Percentiles rank a stretch among this genome's conserved stretches.
These are phyloP conservation scores for Backusella luteola DNA, from an alignment of 192 early-diverging fungal genomes.

Conservation along the genomic window DNA sequence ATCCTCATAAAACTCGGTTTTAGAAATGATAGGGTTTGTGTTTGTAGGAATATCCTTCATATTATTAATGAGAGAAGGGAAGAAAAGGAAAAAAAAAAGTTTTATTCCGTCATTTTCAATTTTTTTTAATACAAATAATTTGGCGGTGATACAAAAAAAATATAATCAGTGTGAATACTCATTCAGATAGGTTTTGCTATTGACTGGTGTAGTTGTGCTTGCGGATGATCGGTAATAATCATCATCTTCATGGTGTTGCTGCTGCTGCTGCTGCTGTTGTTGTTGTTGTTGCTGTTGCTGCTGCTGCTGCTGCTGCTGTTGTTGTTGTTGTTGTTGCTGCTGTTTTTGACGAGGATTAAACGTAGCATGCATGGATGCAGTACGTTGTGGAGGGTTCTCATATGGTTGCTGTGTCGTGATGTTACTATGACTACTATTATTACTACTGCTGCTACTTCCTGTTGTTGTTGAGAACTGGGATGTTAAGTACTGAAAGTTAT, in stretches of 20 bases:
- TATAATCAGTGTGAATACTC: conserved; percentile 1
- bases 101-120: background rate
- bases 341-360: background rate
- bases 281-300: too few species aligned
- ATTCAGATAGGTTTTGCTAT: conserved; percentile 14
- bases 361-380: conserved; percentile 12
- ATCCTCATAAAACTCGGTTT: conserved; percentile 72
- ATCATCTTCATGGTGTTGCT: background rate
- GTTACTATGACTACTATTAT: background rate
- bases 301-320: background rate
- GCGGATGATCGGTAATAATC: conserved; percentile 4
- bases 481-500: conserved; percentile 2
- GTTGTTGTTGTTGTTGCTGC: too few species aligned
- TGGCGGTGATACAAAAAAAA: background rate
- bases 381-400: conserved; percentile 7
- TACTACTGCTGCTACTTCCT: background rate
- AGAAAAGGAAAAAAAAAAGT: conserved; percentile 5
- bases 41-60: conserved; percentile 29
- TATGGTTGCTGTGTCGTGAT: background rate
- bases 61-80: background rate
- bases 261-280: background rate
- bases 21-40: conserved; percentile 32
- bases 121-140: background rate
- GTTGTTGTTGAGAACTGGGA: background rate
- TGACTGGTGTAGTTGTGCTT: background rate